A percentile compares a stretch with the other conserved stretches of the same genome.
These are phyloP conservation scores for Hanseniaspora lachancei DNA, from an alignment of 805 yeast species.

Conservation along the genomic window DNA sequence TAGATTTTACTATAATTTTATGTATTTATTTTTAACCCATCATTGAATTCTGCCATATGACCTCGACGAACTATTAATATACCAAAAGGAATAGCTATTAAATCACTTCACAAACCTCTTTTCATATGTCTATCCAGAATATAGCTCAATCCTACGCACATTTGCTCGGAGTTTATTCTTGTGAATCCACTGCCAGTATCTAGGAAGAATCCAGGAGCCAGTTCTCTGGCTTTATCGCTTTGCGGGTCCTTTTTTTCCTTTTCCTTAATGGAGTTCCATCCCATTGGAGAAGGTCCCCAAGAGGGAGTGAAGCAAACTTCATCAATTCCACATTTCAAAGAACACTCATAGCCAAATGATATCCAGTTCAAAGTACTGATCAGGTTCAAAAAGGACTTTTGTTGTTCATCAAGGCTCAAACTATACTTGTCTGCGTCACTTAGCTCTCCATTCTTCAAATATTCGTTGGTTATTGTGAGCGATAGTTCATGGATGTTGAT, in stretches of 20 bases:
- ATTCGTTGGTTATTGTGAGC: slow-evolving; percentile 22
- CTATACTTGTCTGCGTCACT: neutral
- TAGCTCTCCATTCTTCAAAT: slow-evolving; percentile 17
- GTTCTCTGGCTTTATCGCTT: neutral
- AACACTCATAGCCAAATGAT: slow-evolving; percentile 32
- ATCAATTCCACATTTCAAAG: slow-evolving; percentile 31
- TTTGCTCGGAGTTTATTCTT: slow-evolving; percentile 16
- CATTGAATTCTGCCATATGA: too few species aligned
- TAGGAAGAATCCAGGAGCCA: slow-evolving; percentile 7
- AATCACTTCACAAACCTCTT: neutral
- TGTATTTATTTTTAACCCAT: too few species aligned
- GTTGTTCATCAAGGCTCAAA: slow-evolving; percentile 1
- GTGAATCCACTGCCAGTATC: slow-evolving; percentile 14
- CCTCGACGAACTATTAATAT: too few species aligned
- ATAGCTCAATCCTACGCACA: slow-evolving; percentile 4
- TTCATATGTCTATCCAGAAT: neutral
- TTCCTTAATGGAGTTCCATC: slow-evolving; percentile 26
- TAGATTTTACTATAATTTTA: too few species aligned
- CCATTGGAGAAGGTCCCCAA: slow-evolving; percentile 47
- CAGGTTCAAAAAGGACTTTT: slow-evolving; percentile 14
- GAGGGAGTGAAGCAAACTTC: slow-evolving; percentile 47
- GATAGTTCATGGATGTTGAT: slow-evolving; percentile 28
- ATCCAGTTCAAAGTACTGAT: slow-evolving; percentile 31
- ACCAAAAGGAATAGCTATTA: too few species aligned
- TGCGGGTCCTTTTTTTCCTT: neutral